Conservation (phyloP, 345 rosid species). For the Xanthoceras sorbifolium region DNA sequence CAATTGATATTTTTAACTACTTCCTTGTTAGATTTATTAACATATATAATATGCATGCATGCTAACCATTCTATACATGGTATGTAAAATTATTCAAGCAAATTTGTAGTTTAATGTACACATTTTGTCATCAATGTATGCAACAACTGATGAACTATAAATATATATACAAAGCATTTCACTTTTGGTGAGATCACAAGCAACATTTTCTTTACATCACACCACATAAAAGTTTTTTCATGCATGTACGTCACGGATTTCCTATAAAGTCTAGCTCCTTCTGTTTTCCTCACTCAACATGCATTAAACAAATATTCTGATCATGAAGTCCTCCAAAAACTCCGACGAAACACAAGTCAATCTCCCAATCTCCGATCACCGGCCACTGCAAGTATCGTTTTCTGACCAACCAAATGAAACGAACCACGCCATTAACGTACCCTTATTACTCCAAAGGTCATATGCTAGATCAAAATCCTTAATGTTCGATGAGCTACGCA, state of each 20-base stretch:
- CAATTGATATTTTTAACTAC: not conserved
- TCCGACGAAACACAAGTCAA: slow-evolving; percentile 4
- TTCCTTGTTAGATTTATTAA: not conserved
- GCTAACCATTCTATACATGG: too few relatives aligned
- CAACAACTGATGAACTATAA: too few relatives aligned
- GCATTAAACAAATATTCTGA: not conserved
- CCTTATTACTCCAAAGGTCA: slow-evolving; percentile 37
- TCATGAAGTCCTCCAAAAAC: slow-evolving; percentile 19
- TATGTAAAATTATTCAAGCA: too few relatives aligned
- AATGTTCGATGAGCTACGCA: slow-evolving; percentile 46
- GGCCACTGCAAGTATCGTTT: not conserved
- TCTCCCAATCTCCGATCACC: not conserved
- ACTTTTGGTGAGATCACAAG: slow-evolving; percentile 9
- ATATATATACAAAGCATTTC: not conserved
- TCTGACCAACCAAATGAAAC: not conserved
- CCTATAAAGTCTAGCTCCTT: not conserved
- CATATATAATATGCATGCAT: too few relatives aligned
- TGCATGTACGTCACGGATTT: slow-evolving; percentile 17
- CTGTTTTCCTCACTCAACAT: not conserved
- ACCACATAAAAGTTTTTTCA: slow-evolving; percentile 16
- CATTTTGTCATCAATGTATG: too few relatives aligned
- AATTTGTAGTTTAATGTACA: not conserved
- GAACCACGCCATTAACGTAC: not conserved
- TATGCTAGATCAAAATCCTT: slow-evolving; percentile 40
- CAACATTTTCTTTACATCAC: slow-evolving; percentile 10